phyloP scores from a whole-genome alignment of 148 eudicot species.

The Cornus kousa region DNA sequence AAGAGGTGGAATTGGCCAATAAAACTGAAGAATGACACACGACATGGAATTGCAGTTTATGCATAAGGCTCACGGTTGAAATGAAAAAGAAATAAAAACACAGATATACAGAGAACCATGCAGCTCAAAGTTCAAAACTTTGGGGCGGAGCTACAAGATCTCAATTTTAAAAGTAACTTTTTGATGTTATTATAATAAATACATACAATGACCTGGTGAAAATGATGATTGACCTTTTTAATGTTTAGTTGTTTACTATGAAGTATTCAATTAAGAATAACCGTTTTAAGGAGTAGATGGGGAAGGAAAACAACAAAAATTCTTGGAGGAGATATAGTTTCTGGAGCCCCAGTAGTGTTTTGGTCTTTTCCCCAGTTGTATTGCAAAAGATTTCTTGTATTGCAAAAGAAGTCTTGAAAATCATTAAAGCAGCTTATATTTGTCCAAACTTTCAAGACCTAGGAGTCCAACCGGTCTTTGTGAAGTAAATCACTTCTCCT shows the following conservation, averaged over 20 bases:
- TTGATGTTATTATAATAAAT: neutral
- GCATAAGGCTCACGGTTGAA: neutral
- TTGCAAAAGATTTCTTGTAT: too few species aligned
- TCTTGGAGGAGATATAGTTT: neutral
- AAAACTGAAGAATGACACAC: too few species aligned
- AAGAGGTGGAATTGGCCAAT: neutral
- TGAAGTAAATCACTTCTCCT: neutral
- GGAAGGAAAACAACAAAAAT: neutral
- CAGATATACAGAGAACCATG: neutral
- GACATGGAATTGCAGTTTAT: neutral
- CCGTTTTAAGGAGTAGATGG: neutral
- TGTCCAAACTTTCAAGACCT: neutral
- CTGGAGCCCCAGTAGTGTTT: too few species aligned
- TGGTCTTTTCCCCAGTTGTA: too few species aligned
- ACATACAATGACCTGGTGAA: neutral
- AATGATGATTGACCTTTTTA: neutral
- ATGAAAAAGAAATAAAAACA: neutral
- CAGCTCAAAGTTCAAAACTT: neutral
- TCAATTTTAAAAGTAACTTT: neutral
- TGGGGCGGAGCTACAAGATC: neutral
- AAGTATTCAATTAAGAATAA: neutral
- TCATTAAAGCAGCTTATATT: neutral
- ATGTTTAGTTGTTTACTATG: neutral
- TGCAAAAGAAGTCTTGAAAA: too few species aligned
- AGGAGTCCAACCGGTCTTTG: neutral